Base-by-base conservation (phyloP, 2,329 filamentous ascomycete species). In the Botryotinia calthae region DNA sequence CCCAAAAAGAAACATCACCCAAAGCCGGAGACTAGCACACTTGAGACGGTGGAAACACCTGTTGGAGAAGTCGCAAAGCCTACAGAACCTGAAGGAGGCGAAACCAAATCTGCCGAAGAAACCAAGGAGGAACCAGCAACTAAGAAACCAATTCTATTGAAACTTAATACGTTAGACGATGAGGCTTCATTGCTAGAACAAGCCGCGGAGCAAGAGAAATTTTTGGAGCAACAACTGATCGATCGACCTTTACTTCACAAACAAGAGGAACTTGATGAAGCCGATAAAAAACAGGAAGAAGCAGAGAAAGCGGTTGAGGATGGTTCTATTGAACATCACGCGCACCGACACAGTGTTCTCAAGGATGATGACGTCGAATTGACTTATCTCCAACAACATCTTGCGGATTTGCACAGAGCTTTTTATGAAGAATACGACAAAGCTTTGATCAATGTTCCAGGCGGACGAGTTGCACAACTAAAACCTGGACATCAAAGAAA, bases 221-320 rank as follows among this genome's bases (percentile, higher is more conserved):
- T 91, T 0, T 88, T 99, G 66, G 92, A 95, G 79, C 93, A 94
- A 74, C 96, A 99, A 82, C 87, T 98, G 28, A 93, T 91, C 74
- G 94, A 98, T 75, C 89, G 95, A 22, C 96, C 96, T 0, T 84
- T 99, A 42, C 84, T 97, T n/a, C 93, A 96, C 80, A 92, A 97
- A 84, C 96, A 99, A 82, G 93, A 97, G 79, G 87, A 94, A 80
- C 86, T 98, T 34, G 96, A 99, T 79, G 93, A 93, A 77, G 93
- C 94, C 78, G 93, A 95, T 77, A 90, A 93, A 58, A 86, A 87
- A 54, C 83, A 80, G 63, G 78, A 85, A 31, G 83, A 82, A 65
- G 82, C 75, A 64, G 79, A 65, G 70, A 77, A 79, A 18, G 74
- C 80, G 73, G 74, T 81, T 80, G 79, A 80, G 42, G 84, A 85